Base-by-base conservation (phyloP, 1,284 basidiomycete species). In the Ceratobasidium sp. region DNA sequence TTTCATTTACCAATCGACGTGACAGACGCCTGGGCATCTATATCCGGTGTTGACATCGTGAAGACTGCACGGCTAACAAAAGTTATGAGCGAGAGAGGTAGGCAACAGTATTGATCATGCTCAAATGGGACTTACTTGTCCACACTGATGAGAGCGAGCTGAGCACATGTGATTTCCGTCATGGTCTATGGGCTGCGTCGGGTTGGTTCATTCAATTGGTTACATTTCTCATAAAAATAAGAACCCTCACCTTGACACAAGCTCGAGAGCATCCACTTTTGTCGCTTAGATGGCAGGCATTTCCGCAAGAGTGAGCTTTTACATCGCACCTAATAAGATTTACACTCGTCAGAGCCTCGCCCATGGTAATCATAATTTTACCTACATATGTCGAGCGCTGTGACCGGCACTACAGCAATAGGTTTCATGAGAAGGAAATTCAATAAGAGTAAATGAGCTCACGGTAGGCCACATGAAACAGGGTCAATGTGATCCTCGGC, bases 81-180 rank as follows among this genome's bases (percentile, higher is more conserved):
- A 14, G 2, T 51, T 53, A 4, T 7, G 11, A n/a, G 24, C 15
- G 50, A 14, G 19, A 8, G 9, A 24, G 41, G 15, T 29, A 27
- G 19, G 1, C 14, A 15, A 47, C 41, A 56, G 11, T 9, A 14
- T 4, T 8, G 9, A 41, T n/a, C 33, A 22, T 22, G 14, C 14
- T 14, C 6, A 8, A 22, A 1, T 8, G 7, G 15, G 15, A 51
- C 81, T 69, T 75, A 87, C 89, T 82, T 86, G 81, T 31, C 88
- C 88, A 74, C 89, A 90, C 22, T 84, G 84, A 76, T 90, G 89
- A 0, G 84, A 78, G 0, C 81, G 79, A 8, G 89, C 86, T 0
- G 87, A 84, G 78, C 89, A 90, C 63, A 86, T 73, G 75, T 90
- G 89, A 2, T 84, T 86, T 0, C 82, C 83, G 1, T 72, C 44